Conservation (phyloP, 2,329 filamentous ascomycete species). For the Colletotrichum sp. region DNA sequence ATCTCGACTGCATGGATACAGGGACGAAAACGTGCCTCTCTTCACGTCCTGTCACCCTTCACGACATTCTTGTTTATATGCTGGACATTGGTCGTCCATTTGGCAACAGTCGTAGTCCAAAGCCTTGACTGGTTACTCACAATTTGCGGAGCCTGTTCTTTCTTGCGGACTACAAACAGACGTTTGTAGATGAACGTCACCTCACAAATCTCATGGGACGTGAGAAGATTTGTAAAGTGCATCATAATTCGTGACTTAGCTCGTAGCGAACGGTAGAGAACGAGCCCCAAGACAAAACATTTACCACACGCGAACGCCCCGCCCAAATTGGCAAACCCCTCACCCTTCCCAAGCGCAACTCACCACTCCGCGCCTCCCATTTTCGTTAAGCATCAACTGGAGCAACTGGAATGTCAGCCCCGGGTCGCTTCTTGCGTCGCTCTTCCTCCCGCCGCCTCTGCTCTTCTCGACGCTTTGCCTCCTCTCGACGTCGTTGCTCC, state of each 20-base stretch:
- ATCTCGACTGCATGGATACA: too few relatives aligned
- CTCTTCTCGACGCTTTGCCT: neutral
- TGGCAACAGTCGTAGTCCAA: neutral
- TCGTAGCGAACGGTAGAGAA: neutral
- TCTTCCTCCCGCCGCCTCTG: neutral
- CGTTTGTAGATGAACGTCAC: neutral
- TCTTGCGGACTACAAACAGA: neutral
- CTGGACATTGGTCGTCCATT: neutral
- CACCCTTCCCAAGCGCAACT: neutral
- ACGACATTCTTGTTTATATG: too few relatives aligned
- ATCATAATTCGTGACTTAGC: neutral
- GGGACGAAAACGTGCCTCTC: too few relatives aligned
- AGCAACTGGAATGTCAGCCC: neutral
- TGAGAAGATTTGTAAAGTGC: accelerated
- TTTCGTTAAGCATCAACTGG: neutral
- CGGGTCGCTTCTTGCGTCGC: neutral
- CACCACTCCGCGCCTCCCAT: neutral
- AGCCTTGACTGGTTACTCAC: neutral
- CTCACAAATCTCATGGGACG: accelerated
- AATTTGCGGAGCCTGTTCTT: neutral
- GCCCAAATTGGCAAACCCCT: neutral
- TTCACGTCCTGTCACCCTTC: too few relatives aligned
- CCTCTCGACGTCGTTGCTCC: neutral
- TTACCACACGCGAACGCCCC: neutral
- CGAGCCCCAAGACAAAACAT: neutral